Evolutionary conservation across 192 early-diverging fungal species (phyloP).

Genomic region (Phycomyces blakesleeanus): DNA sequence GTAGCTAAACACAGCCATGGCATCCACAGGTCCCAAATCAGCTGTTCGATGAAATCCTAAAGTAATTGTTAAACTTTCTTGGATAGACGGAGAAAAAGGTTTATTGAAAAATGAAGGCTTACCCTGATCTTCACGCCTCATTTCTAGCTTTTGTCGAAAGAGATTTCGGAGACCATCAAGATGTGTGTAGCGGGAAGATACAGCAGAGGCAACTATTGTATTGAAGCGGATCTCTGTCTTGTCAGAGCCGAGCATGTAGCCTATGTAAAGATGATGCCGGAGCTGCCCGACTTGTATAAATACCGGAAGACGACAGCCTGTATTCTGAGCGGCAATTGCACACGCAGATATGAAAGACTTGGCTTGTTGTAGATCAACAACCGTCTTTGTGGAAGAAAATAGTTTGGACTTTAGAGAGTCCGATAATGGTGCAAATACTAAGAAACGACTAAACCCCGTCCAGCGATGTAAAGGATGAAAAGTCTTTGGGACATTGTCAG

Average conservation of each 20-base stretch:
- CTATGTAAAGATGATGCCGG: slow-evolving; percentile 13
- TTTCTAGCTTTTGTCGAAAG: slow-evolving; percentile 36
- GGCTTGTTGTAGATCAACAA: slow-evolving; percentile 55
- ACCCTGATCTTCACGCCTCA: slow-evolving; percentile 31
- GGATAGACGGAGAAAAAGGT: background rate
- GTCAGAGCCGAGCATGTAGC: slow-evolving; percentile 12
- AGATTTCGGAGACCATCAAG: slow-evolving; percentile 35
- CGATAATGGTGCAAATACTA: slow-evolving; percentile 41
- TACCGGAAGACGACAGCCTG: slow-evolving; percentile 44
- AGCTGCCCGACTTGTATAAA: slow-evolving; percentile 23
- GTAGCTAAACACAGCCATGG: slow-evolving; percentile 46
- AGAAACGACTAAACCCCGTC: slow-evolving; percentile 54
- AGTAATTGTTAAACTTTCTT: slow-evolving; percentile 12
- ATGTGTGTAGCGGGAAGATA: slow-evolving; percentile 29
- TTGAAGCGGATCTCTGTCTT: slow-evolving; percentile 41
- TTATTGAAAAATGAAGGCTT: background rate
- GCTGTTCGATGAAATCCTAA: slow-evolving; percentile 2
- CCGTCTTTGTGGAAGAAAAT: slow-evolving; percentile 35
- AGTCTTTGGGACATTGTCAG: slow-evolving; percentile 20
- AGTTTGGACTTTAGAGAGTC: slow-evolving; percentile 20
- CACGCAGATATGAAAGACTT: slow-evolving; percentile 64
- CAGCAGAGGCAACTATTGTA: slow-evolving; percentile 31
- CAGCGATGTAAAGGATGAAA: slow-evolving; percentile 66
- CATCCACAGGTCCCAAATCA: background rate
- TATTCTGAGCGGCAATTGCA: slow-evolving; percentile 64